These are phyloP conservation scores for Cucumis melo DNA, from an alignment of 306 rosid genomes.

Conservation along the genomic window DNA sequence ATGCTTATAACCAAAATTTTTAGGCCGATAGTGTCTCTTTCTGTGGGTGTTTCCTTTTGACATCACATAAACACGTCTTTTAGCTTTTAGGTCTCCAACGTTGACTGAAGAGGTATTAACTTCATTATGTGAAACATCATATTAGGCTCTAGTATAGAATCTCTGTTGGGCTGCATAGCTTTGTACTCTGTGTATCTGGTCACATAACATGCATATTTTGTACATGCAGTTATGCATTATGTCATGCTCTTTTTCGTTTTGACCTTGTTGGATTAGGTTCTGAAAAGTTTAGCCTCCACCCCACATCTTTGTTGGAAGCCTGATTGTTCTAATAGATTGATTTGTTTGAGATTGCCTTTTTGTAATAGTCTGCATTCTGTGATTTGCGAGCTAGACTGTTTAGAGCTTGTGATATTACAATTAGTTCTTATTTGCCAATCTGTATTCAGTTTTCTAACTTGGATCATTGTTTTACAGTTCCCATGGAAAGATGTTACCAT, in stretches of 20 bases:
- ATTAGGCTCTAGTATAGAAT: neutral
- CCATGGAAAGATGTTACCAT: conserved; percentile 73
- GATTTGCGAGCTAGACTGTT: neutral
- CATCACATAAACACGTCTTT: neutral
- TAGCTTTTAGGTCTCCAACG: neutral
- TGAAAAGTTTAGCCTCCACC: neutral
- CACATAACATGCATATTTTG: neutral
- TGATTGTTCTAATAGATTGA: neutral
- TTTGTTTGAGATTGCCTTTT: neutral
- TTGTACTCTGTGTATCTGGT: neutral
- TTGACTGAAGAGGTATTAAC: neutral
- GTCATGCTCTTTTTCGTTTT: neutral
- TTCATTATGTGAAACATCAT: neutral
- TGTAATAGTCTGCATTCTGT: neutral
- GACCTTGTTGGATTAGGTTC: neutral
- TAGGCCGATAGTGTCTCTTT: neutral
- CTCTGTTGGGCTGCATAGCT: neutral
- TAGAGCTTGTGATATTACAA: neutral
- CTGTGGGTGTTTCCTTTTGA: neutral
- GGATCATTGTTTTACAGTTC: conserved; percentile 32
- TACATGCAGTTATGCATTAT: neutral
- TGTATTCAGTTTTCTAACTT: neutral
- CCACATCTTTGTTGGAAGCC: neutral
- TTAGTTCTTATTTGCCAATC: neutral
- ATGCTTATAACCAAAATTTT: neutral